Evolutionary conservation across 768 basidiomycete species (phyloP), one percentile per base, ranked within the genome.

Genomic region (Tremella fuciformis): DNA sequence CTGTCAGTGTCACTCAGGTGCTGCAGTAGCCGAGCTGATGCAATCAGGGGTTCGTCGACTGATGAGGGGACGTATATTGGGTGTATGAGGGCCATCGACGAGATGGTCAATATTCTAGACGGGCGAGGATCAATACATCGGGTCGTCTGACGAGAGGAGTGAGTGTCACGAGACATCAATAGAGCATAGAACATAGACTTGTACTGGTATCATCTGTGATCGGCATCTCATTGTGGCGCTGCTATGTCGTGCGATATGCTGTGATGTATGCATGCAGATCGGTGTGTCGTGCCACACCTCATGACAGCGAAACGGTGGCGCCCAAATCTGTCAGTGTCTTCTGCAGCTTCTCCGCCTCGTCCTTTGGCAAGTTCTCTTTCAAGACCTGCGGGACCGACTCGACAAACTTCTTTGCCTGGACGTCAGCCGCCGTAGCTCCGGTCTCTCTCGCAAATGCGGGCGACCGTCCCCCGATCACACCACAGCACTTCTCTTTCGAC

Each of bases 401-500:
- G 46, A 98, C 96, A 70, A 98, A 94, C 79, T 96, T 99, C 84
- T 99, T 99, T 22, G 96, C 96, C 96, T 99, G 42, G 16, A 4
- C 6, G 42, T 46, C 42, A 46, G 42, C n/a, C 11, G 39, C 11
- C 39, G 39, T 41, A 41, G 39, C 11, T 11, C 18, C 39, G 39
- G 39, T 11, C 39, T 11, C 18, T 11, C 11, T 18, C 11, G 39
- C 18, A 41, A 11, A 41, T 41, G 39, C 13, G n/a, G n/a, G n/a
- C n/a, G n/a, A n/a, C n/a, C n/a, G n/a, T n/a, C n/a, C n/a, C n/a
- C n/a, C n/a, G n/a, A n/a, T n/a, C n/a, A n/a, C n/a, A n/a, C n/a
- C n/a, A n/a, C n/a, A n/a, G n/a, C n/a, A n/a, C n/a, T n/a, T n/a
- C n/a, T n/a, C n/a, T n/a, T n/a, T n/a, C n/a, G n/a, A n/a, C n/a